These are phyloP conservation scores for Kitagawia praeruptora DNA, from an alignment of 129 eudicot genomes.

Conservation along the genomic window DNA sequence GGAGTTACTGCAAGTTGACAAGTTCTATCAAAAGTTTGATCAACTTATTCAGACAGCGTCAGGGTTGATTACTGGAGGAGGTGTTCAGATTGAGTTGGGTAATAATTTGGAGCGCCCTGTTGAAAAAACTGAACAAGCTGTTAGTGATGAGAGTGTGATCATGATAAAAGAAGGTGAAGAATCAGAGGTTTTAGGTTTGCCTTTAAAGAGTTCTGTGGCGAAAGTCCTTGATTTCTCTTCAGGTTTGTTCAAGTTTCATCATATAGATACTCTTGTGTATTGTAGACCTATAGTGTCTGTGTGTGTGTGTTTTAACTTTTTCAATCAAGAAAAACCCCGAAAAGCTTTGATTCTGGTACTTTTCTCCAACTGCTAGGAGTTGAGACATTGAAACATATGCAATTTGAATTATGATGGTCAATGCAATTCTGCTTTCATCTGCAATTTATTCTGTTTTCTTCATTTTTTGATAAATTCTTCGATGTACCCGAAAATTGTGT, in stretches of 20 bases:
- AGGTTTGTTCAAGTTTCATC: constrained; percentile 33
- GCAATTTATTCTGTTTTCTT: neutral
- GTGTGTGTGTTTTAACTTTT: neutral
- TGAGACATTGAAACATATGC: neutral
- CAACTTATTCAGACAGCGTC: constrained; percentile 56
- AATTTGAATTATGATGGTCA: neutral
- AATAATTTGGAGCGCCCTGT: constrained; percentile 23
- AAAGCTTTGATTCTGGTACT: neutral
- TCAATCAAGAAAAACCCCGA: neutral
- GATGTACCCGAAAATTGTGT: neutral
- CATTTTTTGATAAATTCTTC: neutral
- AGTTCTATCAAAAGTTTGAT: constrained; percentile 47
- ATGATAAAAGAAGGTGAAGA: constrained; percentile 18
- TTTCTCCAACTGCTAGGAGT: neutral
- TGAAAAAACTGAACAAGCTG: constrained; percentile 24
- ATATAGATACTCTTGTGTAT: neutral
- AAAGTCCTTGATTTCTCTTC: constrained; percentile 25
- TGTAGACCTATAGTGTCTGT: neutral
- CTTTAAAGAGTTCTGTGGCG: constrained; percentile 24
- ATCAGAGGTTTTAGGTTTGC: constrained; percentile 28
- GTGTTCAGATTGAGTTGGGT: constrained; percentile 23
- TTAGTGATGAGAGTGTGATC: constrained; percentile 28
- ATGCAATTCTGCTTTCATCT: neutral
- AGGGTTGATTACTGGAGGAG: constrained; percentile 51
- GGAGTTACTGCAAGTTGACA: constrained; percentile 49